Conservation (phyloP, 2,329 filamentous ascomycete genomes). For the Xylariales sp. region DNA sequence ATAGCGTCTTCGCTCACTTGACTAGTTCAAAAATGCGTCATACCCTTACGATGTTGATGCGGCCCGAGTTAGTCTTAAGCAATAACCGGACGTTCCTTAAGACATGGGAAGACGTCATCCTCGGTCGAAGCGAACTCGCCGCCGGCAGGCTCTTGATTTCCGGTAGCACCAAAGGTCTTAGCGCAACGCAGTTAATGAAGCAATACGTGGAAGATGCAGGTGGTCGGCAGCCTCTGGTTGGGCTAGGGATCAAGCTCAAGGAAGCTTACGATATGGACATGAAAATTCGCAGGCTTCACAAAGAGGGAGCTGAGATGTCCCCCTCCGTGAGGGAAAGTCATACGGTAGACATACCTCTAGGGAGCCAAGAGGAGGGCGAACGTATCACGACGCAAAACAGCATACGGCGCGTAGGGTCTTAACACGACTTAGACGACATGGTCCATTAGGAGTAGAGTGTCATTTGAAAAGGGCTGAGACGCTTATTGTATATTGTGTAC, state of each 20-base stretch:
- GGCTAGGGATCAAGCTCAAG: slow-evolving; percentile 41
- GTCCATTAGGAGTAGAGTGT: not conserved
- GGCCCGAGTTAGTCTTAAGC: slow-evolving; percentile 11
- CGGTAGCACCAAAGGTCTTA: slow-evolving; percentile 7
- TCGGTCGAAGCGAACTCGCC: slow-evolving; percentile 42
- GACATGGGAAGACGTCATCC: slow-evolving; percentile 46
- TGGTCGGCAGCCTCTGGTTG: slow-evolving; percentile 28
- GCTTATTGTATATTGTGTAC: slow-evolving; percentile 15
- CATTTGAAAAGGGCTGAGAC: not conserved
- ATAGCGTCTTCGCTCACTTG: slow-evolving; percentile 38
- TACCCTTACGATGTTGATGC: slow-evolving; percentile 39
- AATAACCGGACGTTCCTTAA: slow-evolving; percentile 39
- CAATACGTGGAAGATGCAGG: slow-evolving; percentile 35
- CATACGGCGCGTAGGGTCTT: not conserved
- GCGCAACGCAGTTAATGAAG: slow-evolving; percentile 30
- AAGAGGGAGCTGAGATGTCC: slow-evolving; percentile 37
- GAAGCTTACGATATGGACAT: slow-evolving; percentile 46
- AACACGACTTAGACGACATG: not conserved
- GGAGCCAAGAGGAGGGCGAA: not conserved
- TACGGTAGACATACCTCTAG: slow-evolving; percentile 44
- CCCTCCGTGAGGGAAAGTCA: slow-evolving; percentile 36
- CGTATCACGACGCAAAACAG: not conserved
- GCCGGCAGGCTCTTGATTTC: slow-evolving; percentile 26
- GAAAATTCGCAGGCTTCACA: slow-evolving; percentile 41
- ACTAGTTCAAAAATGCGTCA: slow-evolving; percentile 41